Evolutionary conservation across 2,329 filamentous ascomycete species (phyloP), one percentile per base, ranked within the genome.

Genomic region (Trichoderma harzianum): DNA sequence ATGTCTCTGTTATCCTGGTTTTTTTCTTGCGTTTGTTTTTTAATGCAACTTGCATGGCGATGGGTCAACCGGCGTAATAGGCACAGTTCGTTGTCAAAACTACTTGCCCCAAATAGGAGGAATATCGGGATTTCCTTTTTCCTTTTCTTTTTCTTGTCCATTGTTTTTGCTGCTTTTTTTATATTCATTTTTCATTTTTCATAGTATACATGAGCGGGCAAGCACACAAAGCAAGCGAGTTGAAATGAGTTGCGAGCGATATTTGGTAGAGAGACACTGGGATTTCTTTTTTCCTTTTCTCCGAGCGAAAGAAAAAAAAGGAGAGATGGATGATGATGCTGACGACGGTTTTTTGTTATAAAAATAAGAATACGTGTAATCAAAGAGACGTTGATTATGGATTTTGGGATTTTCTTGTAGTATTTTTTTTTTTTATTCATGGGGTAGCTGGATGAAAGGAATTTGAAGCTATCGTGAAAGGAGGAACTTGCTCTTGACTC

Each of bases 51-150:
- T 69, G 66, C 66, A 69, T 69, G 53, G 66, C 66, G 57, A 53
- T 24, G 57, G 66, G 66, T 36, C 55, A 61, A 34, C 16, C 43
- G 66, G 66, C 66, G 66, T 69, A 62, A 18, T 28, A n/a, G 66
- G 66, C 28, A 32, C 24, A 12, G 16, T 55, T 12, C 14, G 36
- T 16, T 67, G n/a, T 24, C 43, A 51, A 51, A 51, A 51, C n/a
- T 21, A n/a, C n/a, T 51, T 51, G 47, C 47, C 47, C 47, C 47
- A 53, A 53, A 53, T 53, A 53, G 47, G 47, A 53, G 47, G 47
- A 53, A 7, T 24, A 53, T 24, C 21, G 47, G 47, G 47, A 53
- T 53, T 53, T 53, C n/a, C 21, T 51, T 2, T 51, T 34, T 18
- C 24, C 18, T 5, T 24, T 12, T 61, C 12, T 53, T 69, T 39